phyloP scores from a whole-genome alignment of 2,329 filamentous ascomycete genomes.

The Apiospora aurea region DNA sequence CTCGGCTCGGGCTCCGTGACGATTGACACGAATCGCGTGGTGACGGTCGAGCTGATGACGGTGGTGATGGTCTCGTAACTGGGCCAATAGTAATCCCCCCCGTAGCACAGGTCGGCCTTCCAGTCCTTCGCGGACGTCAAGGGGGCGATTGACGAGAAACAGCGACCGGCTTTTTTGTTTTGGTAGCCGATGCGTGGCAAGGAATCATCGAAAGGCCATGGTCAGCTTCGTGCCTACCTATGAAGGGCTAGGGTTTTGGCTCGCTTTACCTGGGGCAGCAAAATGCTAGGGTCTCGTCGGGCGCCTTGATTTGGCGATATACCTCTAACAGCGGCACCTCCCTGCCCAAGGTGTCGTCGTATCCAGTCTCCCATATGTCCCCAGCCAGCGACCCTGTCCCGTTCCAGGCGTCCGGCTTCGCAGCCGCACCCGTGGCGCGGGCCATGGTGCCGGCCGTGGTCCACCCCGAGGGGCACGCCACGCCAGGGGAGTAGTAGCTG shows the following conservation, averaged over 20 bases:
- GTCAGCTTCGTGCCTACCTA: not conserved
- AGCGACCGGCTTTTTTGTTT: not conserved
- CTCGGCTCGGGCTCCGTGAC: not conserved
- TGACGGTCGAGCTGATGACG: not conserved
- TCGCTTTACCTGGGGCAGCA: not conserved
- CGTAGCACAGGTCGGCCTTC: not conserved
- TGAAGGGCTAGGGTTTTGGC: not conserved
- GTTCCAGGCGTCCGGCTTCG: not conserved
- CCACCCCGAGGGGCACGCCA: not conserved
- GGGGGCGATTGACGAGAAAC: not conserved
- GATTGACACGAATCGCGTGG: not conserved
- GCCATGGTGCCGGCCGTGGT: not conserved
- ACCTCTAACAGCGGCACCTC: not conserved
- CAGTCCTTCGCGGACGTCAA: not conserved
- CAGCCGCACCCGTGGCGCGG: not conserved
- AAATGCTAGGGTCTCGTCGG: not conserved
- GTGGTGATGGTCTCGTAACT: not conserved
- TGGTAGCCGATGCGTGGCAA: not conserved
- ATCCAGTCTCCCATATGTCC: not conserved
- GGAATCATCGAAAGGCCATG: not conserved
- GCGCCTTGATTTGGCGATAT: not conserved
- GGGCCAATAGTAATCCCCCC: not conserved
- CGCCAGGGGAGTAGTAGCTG: not conserved
- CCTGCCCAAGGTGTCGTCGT: too few species aligned
- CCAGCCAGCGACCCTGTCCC: not conserved